These are phyloP conservation scores for Tulasnella sp. DNA, from an alignment of 768 basidiomycete species.

Conservation along the genomic window DNA sequence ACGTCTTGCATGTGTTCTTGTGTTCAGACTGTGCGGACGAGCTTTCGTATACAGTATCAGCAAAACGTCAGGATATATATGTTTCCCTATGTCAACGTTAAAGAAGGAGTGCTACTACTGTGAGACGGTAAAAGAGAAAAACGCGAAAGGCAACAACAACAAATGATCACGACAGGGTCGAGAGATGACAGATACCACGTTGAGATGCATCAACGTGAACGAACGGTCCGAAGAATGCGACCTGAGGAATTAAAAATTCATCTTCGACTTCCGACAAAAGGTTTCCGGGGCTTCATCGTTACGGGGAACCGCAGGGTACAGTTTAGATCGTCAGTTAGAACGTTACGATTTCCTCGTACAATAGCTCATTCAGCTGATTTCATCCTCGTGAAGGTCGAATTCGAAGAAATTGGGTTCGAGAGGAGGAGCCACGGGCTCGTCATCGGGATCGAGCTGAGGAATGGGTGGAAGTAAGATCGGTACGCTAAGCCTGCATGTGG, in stretches of 20 bases:
- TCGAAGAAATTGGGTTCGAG: constrained; percentile 95
- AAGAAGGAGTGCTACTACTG: background rate
- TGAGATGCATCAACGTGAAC: background rate
- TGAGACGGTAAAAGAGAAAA: background rate
- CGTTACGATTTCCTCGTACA: constrained; percentile 91
- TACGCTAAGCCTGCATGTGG: background rate
- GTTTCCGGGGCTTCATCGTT: background rate
- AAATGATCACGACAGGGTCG: background rate
- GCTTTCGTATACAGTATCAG: background rate
- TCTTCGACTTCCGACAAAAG: background rate
- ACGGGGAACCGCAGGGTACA: background rate
- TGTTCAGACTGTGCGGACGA: background rate
- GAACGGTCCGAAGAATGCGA: background rate
- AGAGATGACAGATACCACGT: background rate
- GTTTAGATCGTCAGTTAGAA: constrained; percentile 62
- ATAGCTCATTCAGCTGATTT: constrained; percentile 87
- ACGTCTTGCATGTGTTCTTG: no score
- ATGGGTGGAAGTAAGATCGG: constrained; percentile 17
- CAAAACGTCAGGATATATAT: background rate
- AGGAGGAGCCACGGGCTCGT: constrained; percentile 94
- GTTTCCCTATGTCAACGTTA: background rate
- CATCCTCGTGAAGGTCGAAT: constrained; percentile 94
- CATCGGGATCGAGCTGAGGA: constrained; percentile 81
- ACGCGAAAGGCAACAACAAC: background rate
- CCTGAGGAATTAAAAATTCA: background rate